phyloP scores from a whole-genome alignment of 2,329 filamentous ascomycete species.

The Phialophora expanda region DNA sequence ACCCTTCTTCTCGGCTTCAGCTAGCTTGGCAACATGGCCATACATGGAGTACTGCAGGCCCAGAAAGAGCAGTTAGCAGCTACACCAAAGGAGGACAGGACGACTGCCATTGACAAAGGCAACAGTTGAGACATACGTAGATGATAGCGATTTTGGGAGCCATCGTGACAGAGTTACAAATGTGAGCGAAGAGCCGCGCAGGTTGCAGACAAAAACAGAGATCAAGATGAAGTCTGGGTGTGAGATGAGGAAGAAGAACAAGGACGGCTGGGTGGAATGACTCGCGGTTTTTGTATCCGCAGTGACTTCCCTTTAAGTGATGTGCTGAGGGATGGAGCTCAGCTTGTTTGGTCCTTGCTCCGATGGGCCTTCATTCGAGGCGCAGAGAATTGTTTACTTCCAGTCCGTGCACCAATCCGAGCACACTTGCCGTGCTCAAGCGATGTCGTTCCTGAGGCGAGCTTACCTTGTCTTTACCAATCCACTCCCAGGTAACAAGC shows the following conservation, averaged over 20 bases:
- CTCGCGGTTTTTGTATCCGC: constrained; percentile 23
- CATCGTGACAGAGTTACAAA: constrained; percentile 61
- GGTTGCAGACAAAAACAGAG: constrained; percentile 2
- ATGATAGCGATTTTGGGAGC: constrained; percentile 91
- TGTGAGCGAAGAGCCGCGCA: constrained; percentile 3
- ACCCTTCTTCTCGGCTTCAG: constrained; percentile 87
- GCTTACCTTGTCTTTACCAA: constrained; percentile 12
- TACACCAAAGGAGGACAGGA: not conserved
- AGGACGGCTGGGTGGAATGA: not conserved
- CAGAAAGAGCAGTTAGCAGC: constrained; percentile 19
- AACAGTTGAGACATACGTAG: constrained; percentile 66
- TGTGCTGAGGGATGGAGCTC: not conserved
- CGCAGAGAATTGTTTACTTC: not conserved
- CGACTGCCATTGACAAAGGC: not conserved
- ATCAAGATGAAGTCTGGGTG: not conserved
- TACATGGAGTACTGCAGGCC: constrained; percentile 81
- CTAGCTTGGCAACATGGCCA: constrained; percentile 83
- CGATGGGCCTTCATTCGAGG: not conserved
- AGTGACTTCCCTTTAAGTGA: constrained; percentile 1
- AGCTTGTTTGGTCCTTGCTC: not conserved
- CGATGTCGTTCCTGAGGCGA: constrained; percentile 4
- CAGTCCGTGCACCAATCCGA: not conserved
- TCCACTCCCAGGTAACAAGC: not conserved
- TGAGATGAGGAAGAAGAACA: constrained; percentile 2
- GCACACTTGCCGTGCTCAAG: not conserved